Evolutionary conservation across 1,284 basidiomycete genomes (phyloP), one percentile per base, ranked within the genome.

Genomic region (Chondrostereum purpureum): DNA sequence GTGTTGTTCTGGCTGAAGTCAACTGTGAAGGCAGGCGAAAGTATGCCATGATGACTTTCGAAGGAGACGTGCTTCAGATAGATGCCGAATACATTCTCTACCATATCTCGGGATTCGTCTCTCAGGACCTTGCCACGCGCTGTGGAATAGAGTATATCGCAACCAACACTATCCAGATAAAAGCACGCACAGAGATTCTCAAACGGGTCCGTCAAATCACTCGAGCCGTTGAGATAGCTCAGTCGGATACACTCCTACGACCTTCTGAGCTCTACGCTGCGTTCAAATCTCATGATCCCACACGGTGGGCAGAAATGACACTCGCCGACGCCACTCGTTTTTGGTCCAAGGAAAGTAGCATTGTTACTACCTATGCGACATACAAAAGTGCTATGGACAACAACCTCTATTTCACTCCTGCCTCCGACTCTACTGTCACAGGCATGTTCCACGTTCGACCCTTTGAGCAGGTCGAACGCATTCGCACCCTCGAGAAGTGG

Each of bases 321-420:
- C 58, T 78, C 12, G 44, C 60, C 2, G 68, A 81, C 37, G 75
- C 74, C n/a, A 73, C 76, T 3, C 52, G 61, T 12, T 55, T 76
- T 5, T 50, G 54, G 3, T 55, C 50, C n/a, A 48, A 50, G 10
- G 57, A 60, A 12, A 58, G 67, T 34, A 58, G 62, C 13, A 55
- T 68, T 39, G 53, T 72, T 42, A 62, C 65, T 31, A 57, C 75
- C 6, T 77, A 88, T 50, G 89, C 86, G 0, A 72, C 84, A 0
- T 92, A 96, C 63, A 74, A 75, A 46, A 74, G 83, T 49, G 65
- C 97, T 50, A 86, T 95, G 79, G 61, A 68, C 6, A 66, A 77
- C 11, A 60, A 80, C 1, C 57, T 75, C 14, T 65, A 83, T 39
- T 98, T 89, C 53, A 59, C 87, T 16, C 78, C 83, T 0, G 73